A percentile compares a stretch with the other conserved stretches of the same genome.
Evolutionary conservation across 2,329 filamentous ascomycete genomes (phyloP).

Genomic region (Rachicladosporium sp.): DNA sequence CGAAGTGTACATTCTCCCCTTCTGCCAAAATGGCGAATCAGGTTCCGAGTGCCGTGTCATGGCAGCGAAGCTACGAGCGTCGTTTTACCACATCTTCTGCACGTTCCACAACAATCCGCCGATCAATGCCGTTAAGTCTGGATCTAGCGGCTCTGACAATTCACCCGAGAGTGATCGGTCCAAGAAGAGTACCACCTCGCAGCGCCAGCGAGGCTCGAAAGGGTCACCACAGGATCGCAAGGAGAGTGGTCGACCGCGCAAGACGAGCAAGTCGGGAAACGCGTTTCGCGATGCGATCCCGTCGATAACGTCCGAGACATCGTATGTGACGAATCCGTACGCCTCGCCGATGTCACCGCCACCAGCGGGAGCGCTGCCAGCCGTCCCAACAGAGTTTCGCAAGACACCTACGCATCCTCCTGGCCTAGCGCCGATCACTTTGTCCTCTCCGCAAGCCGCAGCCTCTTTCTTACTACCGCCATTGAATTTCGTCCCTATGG

Average conservation of each 20-base stretch:
- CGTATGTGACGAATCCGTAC: conserved; percentile 40
- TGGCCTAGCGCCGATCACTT: conserved; percentile 23
- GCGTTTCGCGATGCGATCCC: conserved; percentile 34
- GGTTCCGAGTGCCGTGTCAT: conserved; percentile 72
- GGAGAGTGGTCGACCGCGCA: conserved; percentile 9
- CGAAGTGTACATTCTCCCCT: conserved; percentile 71
- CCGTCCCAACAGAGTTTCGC: conserved; percentile 14
- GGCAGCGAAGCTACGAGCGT: conserved; percentile 80
- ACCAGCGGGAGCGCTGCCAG: conserved; percentile 19
- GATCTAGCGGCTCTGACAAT: conserved; percentile 13
- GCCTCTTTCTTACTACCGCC: conserved; percentile 69
- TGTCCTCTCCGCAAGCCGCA: conserved; percentile 24
- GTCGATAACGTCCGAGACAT: conserved; percentile 37
- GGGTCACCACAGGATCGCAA: conserved; percentile 10
- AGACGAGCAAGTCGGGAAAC: conserved; percentile 9
- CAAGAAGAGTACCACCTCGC: conserved; percentile 8
- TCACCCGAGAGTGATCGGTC: conserved; percentile 15
- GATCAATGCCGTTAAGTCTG: conserved; percentile 44
- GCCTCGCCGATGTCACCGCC: conserved; percentile 31
- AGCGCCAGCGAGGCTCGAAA: conserved; percentile 9
- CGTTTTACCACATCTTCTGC: conserved; percentile 93
- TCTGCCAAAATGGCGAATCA: conserved; percentile 57
- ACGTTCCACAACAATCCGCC: conserved; percentile 86
- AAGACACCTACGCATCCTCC: conserved; percentile 29
- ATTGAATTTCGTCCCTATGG: conserved; percentile 70